Evolutionary conservation across 1,284 basidiomycete species (phyloP).

Genomic region (Austropuccinia psidii): DNA sequence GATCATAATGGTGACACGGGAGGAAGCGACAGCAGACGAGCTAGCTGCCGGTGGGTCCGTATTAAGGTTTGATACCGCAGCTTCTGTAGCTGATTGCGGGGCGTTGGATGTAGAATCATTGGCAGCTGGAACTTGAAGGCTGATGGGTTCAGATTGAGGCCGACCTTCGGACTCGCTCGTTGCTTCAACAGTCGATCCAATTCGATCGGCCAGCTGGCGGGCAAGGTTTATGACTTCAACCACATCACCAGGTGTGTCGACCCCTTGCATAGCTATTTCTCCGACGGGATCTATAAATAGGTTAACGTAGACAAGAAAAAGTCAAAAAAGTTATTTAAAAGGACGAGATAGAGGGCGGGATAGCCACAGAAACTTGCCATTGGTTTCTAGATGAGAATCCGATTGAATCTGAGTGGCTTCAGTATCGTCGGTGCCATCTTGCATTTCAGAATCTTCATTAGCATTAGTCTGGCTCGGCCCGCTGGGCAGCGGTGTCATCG

Average conservation of each 20-base stretch:
- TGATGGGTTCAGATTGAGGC: conserved; percentile 41
- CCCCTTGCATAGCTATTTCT: conserved; percentile 37
- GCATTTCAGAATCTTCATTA: conserved; percentile 32
- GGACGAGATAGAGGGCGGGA: neutral
- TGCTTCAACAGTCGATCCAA: conserved; percentile 41
- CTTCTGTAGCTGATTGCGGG: neutral
- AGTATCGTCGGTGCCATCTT: conserved; percentile 11
- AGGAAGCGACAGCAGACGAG: conserved; percentile 45
- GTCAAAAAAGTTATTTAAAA: neutral
- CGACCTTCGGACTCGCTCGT: conserved; percentile 45
- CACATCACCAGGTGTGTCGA: conserved; percentile 38
- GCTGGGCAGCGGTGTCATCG: neutral
- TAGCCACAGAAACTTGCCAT: neutral
- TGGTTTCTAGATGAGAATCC: neutral
- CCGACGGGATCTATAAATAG: conserved; percentile 16
- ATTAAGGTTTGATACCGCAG: neutral
- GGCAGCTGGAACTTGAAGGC: conserved; percentile 38
- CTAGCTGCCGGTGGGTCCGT: conserved; percentile 17
- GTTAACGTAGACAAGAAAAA: neutral
- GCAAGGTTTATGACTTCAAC: conserved; percentile 42
- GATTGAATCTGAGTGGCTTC: neutral
- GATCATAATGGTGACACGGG: conserved; percentile 73
- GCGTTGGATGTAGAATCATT: conserved; percentile 38
- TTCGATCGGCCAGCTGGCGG: conserved; percentile 44
- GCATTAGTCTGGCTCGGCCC: neutral